phyloP scores from a whole-genome alignment of 257 asterid species.

The Jacaranda mimosifolia region DNA sequence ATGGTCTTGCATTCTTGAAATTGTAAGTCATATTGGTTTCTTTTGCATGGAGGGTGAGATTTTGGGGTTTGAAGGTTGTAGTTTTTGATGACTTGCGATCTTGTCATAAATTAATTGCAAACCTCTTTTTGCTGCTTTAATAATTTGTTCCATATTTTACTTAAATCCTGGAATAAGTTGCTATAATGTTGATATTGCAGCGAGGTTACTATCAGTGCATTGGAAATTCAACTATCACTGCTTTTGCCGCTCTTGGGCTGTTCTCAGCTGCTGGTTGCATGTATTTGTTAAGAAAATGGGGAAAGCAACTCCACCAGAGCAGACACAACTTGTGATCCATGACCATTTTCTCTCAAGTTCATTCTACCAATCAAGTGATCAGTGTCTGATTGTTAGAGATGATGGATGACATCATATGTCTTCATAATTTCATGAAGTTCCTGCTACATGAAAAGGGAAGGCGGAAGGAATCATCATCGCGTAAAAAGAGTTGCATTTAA shows the following conservation, averaged over 20 bases:
- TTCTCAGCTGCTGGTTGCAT: constrained; percentile 84
- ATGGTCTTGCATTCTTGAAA: neutral
- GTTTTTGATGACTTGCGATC: neutral
- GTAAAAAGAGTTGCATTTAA: neutral
- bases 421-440: neutral
- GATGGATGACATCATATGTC: constrained; percentile 5
- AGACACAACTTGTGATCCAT: constrained; percentile 59
- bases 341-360: neutral
- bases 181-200: constrained; percentile 55
- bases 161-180: neutral
- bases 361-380: neutral
- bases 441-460: constrained; percentile 4
- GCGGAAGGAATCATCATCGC: neutral
- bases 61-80: neutral
- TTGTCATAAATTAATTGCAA: neutral
- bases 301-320: constrained; percentile 75
- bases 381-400: neutral
- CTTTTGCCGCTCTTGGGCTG: constrained; percentile 63
- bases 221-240: constrained; percentile 67
- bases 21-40: neutral
- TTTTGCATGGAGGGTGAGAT: neutral
- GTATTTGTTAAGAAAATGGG: constrained; percentile 71
- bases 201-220: constrained; percentile 58
- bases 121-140: neutral
- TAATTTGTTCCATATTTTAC: neutral